Evolutionary conservation across 208 protist species (phyloP).

Genomic region (Leishmania braziliensis): DNA sequence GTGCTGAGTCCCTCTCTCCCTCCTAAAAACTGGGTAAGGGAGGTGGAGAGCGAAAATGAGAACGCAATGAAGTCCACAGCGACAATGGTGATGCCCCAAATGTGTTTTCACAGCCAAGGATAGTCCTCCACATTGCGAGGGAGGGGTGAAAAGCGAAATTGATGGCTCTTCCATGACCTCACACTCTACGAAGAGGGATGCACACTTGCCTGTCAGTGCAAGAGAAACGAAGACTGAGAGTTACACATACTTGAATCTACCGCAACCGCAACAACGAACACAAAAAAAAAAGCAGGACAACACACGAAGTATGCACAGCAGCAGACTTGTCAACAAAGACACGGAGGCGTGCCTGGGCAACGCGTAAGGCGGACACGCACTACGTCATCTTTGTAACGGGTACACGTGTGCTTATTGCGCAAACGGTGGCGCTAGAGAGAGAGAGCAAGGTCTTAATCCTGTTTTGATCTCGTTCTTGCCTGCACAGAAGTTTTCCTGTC

Average conservation of each 20-base stretch:
- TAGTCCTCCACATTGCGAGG: neutral
- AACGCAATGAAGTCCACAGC: neutral
- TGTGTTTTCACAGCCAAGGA: neutral
- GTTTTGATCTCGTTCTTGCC: neutral
- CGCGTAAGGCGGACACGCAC: neutral
- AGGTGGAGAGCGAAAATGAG: neutral
- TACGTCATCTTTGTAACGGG: neutral
- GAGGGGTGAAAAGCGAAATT: neutral
- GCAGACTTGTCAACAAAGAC: neutral
- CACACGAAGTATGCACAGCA: neutral
- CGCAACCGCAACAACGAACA: neutral
- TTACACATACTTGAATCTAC: too few species aligned
- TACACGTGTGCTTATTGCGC: neutral
- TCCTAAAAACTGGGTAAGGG: neutral
- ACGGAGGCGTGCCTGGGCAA: neutral
- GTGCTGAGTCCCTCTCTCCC: neutral
- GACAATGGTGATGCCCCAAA: neutral
- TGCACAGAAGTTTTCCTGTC: neutral
- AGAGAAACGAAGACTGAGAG: neutral
- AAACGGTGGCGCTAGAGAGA: neutral
- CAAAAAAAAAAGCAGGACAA: neutral
- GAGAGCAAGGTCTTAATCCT: neutral
- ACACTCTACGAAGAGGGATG: neutral
- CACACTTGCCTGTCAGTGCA: neutral
- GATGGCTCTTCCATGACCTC: neutral